phyloP scores from a whole-genome alignment of 106 monocot genomes.

The Dendrobium nobile region DNA sequence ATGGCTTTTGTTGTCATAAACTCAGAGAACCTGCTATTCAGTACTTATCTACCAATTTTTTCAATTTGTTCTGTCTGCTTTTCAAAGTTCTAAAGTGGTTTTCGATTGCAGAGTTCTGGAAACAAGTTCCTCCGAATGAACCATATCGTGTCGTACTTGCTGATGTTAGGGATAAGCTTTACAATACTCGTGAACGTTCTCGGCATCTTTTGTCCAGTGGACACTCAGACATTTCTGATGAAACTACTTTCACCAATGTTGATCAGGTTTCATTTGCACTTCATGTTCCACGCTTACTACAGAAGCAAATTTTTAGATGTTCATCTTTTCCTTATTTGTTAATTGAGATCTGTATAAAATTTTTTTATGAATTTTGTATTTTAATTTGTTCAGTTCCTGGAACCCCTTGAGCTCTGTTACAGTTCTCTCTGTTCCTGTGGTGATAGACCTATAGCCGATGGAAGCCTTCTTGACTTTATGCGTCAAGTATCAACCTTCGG shows the following conservation, averaged over 20 bases:
- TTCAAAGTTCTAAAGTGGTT: neutral
- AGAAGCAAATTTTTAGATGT: neutral
- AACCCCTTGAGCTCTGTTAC: constrained; percentile 46
- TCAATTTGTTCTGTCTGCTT: neutral
- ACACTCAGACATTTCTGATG: constrained; percentile 50
- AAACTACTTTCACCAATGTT: constrained; percentile 34
- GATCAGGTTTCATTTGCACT: constrained; percentile 23
- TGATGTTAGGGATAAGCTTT: constrained; percentile 59
- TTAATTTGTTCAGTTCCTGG: constrained; percentile 30
- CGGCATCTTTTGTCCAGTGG: constrained; percentile 49
- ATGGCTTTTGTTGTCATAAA: neutral
- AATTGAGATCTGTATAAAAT: neutral
- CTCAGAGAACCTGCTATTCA: neutral
- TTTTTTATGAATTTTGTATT: neutral
- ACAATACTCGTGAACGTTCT: constrained; percentile 60
- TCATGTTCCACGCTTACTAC: neutral
- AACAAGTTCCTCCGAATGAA: constrained; percentile 60
- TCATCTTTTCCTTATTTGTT: neutral
- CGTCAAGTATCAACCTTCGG: constrained; percentile 97
- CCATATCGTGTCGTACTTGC: constrained; percentile 82
- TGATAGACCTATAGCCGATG: constrained; percentile 75
- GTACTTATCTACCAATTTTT: neutral
- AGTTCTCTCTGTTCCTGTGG: constrained; percentile 48
- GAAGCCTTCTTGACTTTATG: constrained; percentile 89
- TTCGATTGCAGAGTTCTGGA: constrained; percentile 59